phyloP scores from a whole-genome alignment of 139 green algal species.

The Pseudopediastrum boryanum region DNA sequence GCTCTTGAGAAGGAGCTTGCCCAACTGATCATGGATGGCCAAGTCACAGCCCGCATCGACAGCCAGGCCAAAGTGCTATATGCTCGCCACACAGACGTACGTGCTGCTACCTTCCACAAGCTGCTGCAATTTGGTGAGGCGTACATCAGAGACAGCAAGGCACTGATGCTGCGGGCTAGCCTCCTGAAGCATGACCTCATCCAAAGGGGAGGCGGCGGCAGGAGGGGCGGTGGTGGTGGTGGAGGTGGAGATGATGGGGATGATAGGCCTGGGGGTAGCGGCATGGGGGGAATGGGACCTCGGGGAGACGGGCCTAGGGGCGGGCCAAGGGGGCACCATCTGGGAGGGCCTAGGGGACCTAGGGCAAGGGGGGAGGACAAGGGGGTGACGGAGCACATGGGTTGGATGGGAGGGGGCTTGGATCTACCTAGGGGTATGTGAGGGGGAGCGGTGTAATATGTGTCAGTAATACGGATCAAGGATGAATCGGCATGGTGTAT shows the following conservation, averaged over 20 bases:
- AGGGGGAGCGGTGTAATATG: too few species aligned
- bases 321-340: too few species aligned
- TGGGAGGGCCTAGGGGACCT: too few species aligned
- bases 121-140: slow-evolving; percentile 57
- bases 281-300: too few species aligned
- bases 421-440: too few species aligned
- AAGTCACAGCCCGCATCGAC: slow-evolving; percentile 91
- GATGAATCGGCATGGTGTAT: too few species aligned
- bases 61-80: slow-evolving; percentile 81
- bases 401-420: too few species aligned
- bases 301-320: too few species aligned
- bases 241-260: slow-evolving; percentile 1
- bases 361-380: too few species aligned
- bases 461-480: too few species aligned
- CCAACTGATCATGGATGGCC: slow-evolving; percentile 77
- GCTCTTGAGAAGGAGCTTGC: slow-evolving; percentile 81
- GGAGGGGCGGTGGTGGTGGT: not conserved
- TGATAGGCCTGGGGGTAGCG: too few species aligned
- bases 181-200: slow-evolving; percentile 84
- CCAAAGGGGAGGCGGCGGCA: slow-evolving; percentile 46
- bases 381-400: too few species aligned
- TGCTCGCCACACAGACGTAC: slow-evolving; percentile 68
- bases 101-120: slow-evolving; percentile 71
- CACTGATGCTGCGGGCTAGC: slow-evolving; percentile 79
- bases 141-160: slow-evolving; percentile 71